These are phyloP conservation scores for Austroboletus novae-zelandiae DNA, from an alignment of 1,284 basidiomycete species.

Conservation along the genomic window DNA sequence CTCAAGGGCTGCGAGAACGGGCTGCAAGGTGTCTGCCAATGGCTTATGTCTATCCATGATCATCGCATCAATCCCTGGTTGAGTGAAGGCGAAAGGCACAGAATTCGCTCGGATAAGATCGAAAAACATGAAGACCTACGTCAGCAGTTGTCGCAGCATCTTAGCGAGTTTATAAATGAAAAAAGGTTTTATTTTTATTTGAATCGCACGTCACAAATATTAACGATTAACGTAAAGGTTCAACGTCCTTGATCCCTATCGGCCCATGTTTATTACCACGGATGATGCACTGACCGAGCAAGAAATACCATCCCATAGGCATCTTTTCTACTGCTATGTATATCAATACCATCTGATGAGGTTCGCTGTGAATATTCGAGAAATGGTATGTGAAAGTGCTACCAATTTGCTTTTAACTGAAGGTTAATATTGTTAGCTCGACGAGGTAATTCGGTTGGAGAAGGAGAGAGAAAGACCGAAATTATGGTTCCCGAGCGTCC, in stretches of 20 bases:
- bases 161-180: slow-evolving; percentile 50
- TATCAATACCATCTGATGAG: slow-evolving; percentile 73
- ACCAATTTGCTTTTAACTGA: slow-evolving; percentile 22
- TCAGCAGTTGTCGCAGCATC: slow-evolving; percentile 36
- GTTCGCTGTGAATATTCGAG: slow-evolving; percentile 45
- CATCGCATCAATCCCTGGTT: slow-evolving; percentile 42
- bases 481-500: slow-evolving; percentile 68
- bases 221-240: slow-evolving; percentile 40
- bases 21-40: slow-evolving; percentile 47
- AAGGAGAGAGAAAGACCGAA: slow-evolving; percentile 44
- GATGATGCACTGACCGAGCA: slow-evolving; percentile 33
- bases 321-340: slow-evolving; percentile 66
- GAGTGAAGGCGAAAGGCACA: slow-evolving; percentile 27
- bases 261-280: slow-evolving; percentile 54
- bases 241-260: slow-evolving; percentile 69
- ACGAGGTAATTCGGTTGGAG: slow-evolving; percentile 58
- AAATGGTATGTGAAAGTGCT: slow-evolving; percentile 42
- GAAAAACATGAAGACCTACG: slow-evolving; percentile 39
- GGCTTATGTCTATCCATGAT: slow-evolving; percentile 47
- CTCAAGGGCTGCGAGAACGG: slow-evolving; percentile 48
- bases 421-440: slow-evolving; percentile 39
- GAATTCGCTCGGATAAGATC: slow-evolving; percentile 36
- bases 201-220: background rate
- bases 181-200: slow-evolving; percentile 43
- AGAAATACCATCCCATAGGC: slow-evolving; percentile 55